These are phyloP conservation scores for Suillus ampliporus DNA, from an alignment of 768 basidiomycete genomes.

Conservation along the genomic window DNA sequence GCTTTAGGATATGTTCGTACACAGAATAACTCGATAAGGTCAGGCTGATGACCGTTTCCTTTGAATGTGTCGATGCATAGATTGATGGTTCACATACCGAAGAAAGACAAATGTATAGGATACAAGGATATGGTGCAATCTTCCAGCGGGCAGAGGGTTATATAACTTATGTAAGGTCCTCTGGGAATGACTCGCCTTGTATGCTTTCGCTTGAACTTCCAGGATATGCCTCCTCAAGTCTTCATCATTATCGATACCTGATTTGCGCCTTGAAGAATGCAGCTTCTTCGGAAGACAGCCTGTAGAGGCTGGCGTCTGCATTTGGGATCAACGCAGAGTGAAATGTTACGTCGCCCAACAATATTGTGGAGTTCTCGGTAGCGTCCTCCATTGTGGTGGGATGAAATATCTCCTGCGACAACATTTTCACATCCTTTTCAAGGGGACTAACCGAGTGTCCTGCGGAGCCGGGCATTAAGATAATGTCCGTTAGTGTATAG, in stretches of 20 bases:
- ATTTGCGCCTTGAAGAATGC: conserved; percentile 31
- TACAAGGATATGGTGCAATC: conserved; percentile 29
- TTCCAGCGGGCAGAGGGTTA: background rate
- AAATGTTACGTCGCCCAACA: background rate
- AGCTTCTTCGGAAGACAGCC: conserved; percentile 9
- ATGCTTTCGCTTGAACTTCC: conserved; percentile 32
- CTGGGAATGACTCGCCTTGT: conserved; percentile 20
- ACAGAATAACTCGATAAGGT: background rate
- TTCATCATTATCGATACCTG: conserved; percentile 32
- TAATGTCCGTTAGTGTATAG: background rate
- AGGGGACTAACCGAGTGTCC: background rate
- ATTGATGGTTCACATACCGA: conserved; percentile 17
- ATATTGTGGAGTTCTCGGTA: background rate
- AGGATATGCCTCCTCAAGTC: conserved; percentile 33
- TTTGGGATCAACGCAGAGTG: background rate
- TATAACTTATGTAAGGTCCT: background rate
- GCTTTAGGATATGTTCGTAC: conserved; percentile 36
- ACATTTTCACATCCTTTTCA: background rate
- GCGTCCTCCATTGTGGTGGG: background rate
- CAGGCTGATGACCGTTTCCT: background rate
- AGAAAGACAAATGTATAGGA: conserved; percentile 29
- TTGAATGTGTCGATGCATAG: background rate
- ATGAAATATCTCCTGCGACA: background rate
- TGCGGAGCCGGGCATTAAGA: background rate
- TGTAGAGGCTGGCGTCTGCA: conserved; percentile 4